Evolutionary conservation across 257 asterid species (phyloP), one percentile per base, ranked within the genome.

Genomic region (Parsonsia alboflavescens): DNA sequence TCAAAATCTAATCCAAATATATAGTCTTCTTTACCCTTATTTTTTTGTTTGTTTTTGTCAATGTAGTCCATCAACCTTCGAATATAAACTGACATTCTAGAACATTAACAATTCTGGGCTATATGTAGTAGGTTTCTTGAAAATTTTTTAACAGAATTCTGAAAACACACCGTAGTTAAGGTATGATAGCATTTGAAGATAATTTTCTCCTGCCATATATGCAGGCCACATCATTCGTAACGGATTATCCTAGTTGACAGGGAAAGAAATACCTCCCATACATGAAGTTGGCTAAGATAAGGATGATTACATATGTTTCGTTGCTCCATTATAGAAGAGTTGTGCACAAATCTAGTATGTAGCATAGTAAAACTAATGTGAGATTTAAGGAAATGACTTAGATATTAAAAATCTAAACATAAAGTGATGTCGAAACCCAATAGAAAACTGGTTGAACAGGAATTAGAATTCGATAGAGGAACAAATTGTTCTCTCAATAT

Each of bases 221-320:
- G 16, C 39, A 22, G 39, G 12, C 54, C 53, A n/a, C 64, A 42
- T 19, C 24, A 75, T 21, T 67, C 28, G 48, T 11, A 48, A 74
- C 70, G 16, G 10, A 66, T 36, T 12, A 65, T 54, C 68, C 61
- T 17, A 69, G 39, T 44, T 41, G 58, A 77, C 72, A 72, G 53
- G 63, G 74, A 80, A 39, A 80, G 45, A 62, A 44, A 79, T 83
- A 95, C 99, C 99, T 95, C 97, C 73, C 92, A 98, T 75, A 90
- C 98, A 80, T 95, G 99, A 77, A 95, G 96, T 77, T 95, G 99
- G 77, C 99, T 92, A 75, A 95, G 98, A 82, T 92, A 95, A 10
- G 99, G 99, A 81, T 95, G 99, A 85, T 95, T 95, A 83, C 99
- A 95, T 79, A 95, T 95, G 83, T 95, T 95, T 63, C 99, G 92